Conservation (phyloP, 305 asterid species). For the Solanum hybrid region DNA sequence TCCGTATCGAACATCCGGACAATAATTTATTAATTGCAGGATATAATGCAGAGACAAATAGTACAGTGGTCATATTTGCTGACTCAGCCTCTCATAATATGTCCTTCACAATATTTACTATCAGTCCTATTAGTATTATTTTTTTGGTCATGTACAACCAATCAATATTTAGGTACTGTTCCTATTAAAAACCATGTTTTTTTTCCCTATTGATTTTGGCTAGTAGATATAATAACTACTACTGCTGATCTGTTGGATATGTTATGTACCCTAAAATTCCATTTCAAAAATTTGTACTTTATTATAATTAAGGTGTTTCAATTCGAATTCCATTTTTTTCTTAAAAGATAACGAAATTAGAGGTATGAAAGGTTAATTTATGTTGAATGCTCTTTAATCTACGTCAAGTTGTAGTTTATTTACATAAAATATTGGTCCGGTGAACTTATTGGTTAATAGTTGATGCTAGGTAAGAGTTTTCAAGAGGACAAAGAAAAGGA, state of each 20-base stretch:
- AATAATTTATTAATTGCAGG: slow-evolving; percentile 4
- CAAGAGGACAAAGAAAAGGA: neutral
- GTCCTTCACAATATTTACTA: neutral
- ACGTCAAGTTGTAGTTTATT: neutral
- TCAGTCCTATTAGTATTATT: neutral
- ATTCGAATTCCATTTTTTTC: neutral
- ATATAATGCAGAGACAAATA: neutral
- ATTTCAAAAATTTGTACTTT: neutral
- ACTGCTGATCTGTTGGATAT: neutral
- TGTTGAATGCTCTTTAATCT: neutral
- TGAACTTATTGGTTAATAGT: too few species aligned
- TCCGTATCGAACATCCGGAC: neutral
- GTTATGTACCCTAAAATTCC: neutral
- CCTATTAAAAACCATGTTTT: neutral
- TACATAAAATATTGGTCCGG: too few species aligned
- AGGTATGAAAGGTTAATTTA: neutral
- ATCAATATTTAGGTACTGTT: neutral
- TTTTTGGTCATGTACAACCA: neutral
- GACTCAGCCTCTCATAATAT: slow-evolving; percentile 37
- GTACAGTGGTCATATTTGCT: slow-evolving; percentile 14
- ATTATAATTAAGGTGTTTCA: neutral
- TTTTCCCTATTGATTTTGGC: neutral
- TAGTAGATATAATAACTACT: neutral
- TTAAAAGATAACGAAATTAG: neutral
- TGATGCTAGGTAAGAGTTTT: neutral